Evolutionary conservation across 1,139 yeast genomes (phyloP).

Genomic region (Hyphopichia khmerensis): DNA sequence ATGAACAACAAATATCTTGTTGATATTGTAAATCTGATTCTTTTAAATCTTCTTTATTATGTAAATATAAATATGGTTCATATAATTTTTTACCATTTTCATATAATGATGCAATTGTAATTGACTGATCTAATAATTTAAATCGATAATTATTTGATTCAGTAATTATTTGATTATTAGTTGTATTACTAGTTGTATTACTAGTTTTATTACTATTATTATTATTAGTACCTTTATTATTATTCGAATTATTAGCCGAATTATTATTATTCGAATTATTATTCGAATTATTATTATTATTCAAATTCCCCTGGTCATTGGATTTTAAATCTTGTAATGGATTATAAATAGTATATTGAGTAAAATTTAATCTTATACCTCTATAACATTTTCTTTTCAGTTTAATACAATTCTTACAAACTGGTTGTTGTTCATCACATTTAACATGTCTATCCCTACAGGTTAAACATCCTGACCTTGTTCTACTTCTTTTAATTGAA

Average conservation of each 20-base stretch:
- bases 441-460: slow-evolving; percentile 51
- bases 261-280: too few species aligned
- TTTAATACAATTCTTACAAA: slow-evolving; percentile 44
- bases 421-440: slow-evolving; percentile 49
- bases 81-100: slow-evolving; percentile 31
- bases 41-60: slow-evolving; percentile 26
- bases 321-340: slow-evolving; percentile 24
- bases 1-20: slow-evolving; percentile 20
- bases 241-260: slow-evolving; percentile 2
- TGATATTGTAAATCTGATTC: slow-evolving; percentile 35
- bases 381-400: slow-evolving; percentile 43
- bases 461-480: slow-evolving; percentile 48
- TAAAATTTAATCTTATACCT: slow-evolving; percentile 46
- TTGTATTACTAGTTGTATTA: too few species aligned
- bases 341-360: slow-evolving; percentile 42
- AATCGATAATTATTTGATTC: too few species aligned
- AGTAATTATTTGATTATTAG: too few species aligned
- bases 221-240: too few species aligned
- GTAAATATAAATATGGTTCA: slow-evolving; percentile 32
- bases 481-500: slow-evolving; percentile 30
- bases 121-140: slow-evolving; percentile 40
- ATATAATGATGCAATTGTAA: slow-evolving; percentile 42
- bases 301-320: neutral
- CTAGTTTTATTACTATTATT: too few species aligned
- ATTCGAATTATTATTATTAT: neutral